phyloP scores from a whole-genome alignment of 2,329 filamentous ascomycete genomes.

The Diaporthe sp. region DNA sequence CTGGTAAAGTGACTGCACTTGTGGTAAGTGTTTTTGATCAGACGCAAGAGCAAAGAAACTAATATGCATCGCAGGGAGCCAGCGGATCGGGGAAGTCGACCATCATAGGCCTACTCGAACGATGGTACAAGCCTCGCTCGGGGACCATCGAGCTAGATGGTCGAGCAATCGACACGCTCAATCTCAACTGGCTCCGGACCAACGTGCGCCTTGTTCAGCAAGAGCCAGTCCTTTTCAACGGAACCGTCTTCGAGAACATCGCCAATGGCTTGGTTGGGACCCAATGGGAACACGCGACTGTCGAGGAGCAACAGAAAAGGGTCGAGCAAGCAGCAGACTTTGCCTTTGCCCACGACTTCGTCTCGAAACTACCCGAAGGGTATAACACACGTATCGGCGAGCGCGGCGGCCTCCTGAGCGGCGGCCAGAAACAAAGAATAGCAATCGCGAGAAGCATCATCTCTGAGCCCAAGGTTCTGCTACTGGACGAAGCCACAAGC shows the following conservation, averaged over 20 bases:
- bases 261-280: constrained; percentile 61
- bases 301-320: constrained; percentile 63
- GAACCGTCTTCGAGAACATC: constrained; percentile 64
- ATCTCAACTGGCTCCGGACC: constrained; percentile 49
- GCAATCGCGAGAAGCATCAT: constrained; percentile 48
- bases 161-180: constrained; percentile 44
- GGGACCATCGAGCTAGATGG: constrained; percentile 50
- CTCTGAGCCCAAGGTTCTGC: constrained; percentile 22
- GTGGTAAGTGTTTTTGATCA: background rate
- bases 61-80: constrained; percentile 52
- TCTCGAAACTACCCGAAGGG: constrained; percentile 71
- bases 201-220: constrained; percentile 51
- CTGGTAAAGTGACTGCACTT: constrained; percentile 12
- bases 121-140: constrained; percentile 60
- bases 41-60: background rate
- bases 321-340: constrained; percentile 76
- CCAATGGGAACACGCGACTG: constrained; percentile 52
- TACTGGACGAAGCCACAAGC: constrained; percentile 68
- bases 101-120: constrained; percentile 65
- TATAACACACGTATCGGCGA: constrained; percentile 76
- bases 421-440: constrained; percentile 83
- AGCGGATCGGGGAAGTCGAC: constrained; percentile 61
- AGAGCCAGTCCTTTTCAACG: constrained; percentile 56
- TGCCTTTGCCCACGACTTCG: constrained; percentile 79
- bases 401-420: constrained; percentile 68